Conservation (phyloP, 495 filamentous ascomycete genomes). For the Entonaema liquescens region DNA sequence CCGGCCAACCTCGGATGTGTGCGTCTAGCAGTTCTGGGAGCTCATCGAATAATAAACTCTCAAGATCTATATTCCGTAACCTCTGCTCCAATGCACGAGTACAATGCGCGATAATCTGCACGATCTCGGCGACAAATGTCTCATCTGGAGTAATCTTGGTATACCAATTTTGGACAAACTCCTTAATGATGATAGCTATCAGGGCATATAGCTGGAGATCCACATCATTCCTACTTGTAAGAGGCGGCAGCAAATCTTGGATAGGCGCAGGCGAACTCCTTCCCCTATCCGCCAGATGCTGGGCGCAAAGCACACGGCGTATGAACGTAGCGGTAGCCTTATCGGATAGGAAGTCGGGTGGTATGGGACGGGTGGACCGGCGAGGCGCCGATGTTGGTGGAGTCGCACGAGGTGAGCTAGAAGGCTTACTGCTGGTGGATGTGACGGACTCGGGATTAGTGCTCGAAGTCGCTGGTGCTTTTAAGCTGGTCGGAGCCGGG, state of each 20-base stretch:
- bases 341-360: conserved; percentile 59
- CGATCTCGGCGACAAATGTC: conserved; percentile 82
- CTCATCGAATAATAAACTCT: conserved; percentile 86
- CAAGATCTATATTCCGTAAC: conserved; percentile 80
- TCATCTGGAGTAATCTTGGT: conserved; percentile 89
- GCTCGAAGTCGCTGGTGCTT: conserved; percentile 40
- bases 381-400: conserved; percentile 38
- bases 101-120: conserved; percentile 89
- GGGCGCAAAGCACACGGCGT: conserved; percentile 60
- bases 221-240: conserved; percentile 91
- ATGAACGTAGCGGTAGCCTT: conserved; percentile 61
- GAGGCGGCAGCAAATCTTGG: conserved; percentile 83
- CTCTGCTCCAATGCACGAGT: conserved; percentile 87
- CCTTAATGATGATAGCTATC: conserved; percentile 84
- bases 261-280: conserved; percentile 56
- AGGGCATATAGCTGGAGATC: conserved; percentile 93
- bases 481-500: conserved; percentile 40
- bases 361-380: conserved; percentile 42
- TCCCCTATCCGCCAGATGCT: conserved; percentile 57
- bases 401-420: conserved; percentile 21
- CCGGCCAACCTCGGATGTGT: conserved; percentile 77
- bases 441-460: conserved; percentile 40
- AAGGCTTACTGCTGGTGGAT: conserved; percentile 26
- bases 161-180: conserved; percentile 94
- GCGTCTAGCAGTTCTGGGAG: conserved; percentile 81